Base-by-base conservation (phyloP, 164 flowering plant genomes). In the Kalanchoe fedtschenkoi region DNA sequence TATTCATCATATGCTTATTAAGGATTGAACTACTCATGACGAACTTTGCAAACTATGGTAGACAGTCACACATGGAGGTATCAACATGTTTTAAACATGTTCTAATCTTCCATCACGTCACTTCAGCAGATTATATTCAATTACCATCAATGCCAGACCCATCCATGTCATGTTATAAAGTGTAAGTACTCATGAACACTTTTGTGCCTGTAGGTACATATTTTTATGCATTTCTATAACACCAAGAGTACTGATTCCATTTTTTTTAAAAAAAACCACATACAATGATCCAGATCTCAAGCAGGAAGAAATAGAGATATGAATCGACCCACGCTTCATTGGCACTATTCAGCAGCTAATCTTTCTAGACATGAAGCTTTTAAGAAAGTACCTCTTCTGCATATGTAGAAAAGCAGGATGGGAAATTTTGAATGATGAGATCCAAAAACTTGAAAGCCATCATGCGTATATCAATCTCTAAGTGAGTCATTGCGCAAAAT, bases 381-480 rank as follows among this genome's bases (percentile, higher is more conserved):
- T 53, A 29, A 28, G 4, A 44, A 60, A 16, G 51, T 80, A 89
- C 96, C 97, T 89, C 84, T 47, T 84, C 90, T 59, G 95, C 81
- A 74, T 85, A 72, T 51, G 70, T 64, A 53, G 75, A 71, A 72
- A 92, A 88, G 35, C 86, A 75, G 65, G 82, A 69, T 60, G 98
- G 96, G 68, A 80, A 74, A 62, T 77, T 58, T 64, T 80, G 77
- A 33, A 93, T 77, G 70, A 88, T 73, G 58, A 90, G 96, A 64
- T 85, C 96, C 62, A 81, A 69, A 75, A 88, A 86, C 66, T 79
- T 85, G 80, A 88, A 90, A 62, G 98, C 92, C 92, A 84, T 88
- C 74, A 93, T 44, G 60, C 91, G 84, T 58, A 87, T 77, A 53
- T 88, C 97, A 69, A 83, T 43, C 30, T 86, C 70, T 38, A 86